Percentiles rank a stretch among this genome's conserved stretches.
phyloP scores from a whole-genome alignment of 441 rosid genomes.

The Jatropha podagrica region DNA sequence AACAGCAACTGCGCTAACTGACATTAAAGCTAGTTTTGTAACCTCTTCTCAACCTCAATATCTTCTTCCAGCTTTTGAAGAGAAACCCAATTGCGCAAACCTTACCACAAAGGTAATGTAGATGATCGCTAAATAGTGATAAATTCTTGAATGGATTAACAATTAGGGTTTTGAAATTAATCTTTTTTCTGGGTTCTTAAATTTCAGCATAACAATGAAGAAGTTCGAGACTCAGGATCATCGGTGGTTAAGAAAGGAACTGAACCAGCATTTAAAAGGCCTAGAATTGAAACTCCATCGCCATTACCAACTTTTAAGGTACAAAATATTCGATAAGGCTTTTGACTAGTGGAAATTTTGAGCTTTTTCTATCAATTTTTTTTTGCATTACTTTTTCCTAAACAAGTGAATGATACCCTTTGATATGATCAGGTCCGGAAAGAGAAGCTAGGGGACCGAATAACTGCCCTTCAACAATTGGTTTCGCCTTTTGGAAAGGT shows the following conservation, averaged over 20 bases:
- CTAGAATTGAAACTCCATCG: constrained; percentile 73
- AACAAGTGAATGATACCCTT: constrained; percentile 21
- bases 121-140: not conserved
- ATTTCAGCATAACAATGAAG: constrained; percentile 38
- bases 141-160: not conserved
- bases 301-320: constrained; percentile 96
- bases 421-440: constrained; percentile 69
- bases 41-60: constrained; percentile 39
- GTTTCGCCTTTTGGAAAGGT: constrained; percentile 99
- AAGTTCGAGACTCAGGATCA: constrained; percentile 38
- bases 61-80: constrained; percentile 29
- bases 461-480: constrained; percentile 99
- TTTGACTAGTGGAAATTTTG: constrained; percentile 3
- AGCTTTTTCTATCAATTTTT: constrained; percentile 4
- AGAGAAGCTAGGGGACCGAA: constrained; percentile 99
- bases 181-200: not conserved
- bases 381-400: not conserved
- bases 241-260: constrained; percentile 47
- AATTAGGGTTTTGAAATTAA: constrained; percentile 17
- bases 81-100: constrained; percentile 34
- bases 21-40: constrained; percentile 28
- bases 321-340: constrained; percentile 14
- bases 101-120: constrained; percentile 37
- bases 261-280: constrained; percentile 62
- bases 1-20: constrained; percentile 35